Evolutionary conservation across 2,329 filamentous ascomycete species (phyloP), one percentile per base, ranked within the genome.

Genomic region (Sclerotinia minor): DNA sequence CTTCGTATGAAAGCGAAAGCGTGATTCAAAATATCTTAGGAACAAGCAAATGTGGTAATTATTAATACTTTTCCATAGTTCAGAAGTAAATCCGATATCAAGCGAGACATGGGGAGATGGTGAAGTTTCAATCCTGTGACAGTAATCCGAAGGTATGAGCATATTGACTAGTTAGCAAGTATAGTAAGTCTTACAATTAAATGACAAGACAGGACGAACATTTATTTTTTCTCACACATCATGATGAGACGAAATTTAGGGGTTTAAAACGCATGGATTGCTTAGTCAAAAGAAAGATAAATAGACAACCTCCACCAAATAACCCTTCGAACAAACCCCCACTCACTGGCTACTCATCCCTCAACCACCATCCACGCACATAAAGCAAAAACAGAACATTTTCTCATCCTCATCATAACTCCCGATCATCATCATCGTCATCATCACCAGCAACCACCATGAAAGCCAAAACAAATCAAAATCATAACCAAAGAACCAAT

Each of bases 191-290:
- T n/a, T n/a, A 15, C 38, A 9, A 41, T 5, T 41, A 41, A 41
- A 41, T 41, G 38, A 15, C 38, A 17, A 17, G 38, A 17, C 15
- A 41, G 13, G 38, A 41, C 4, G 38, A 5, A 41, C 38, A 11
- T 17, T 17, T 29, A 2, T 5, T 41, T 41, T 41, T 17, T n/a
- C n/a, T n/a, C n/a, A n/a, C 38, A 17, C 38, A 41, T 17, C n/a
- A 15, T 38, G 5, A 55, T 15, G 19, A 38, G 21, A 38, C 6
- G n/a, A 54, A 49, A 29, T 38, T 41, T 63, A 26, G 8, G 26
- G 53, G 44, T 63, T 54, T 11, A 41, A 63, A 63, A 54, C 38
- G 63, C 57, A 63, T 67, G 65, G 26, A 67, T 63, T 67, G 65
- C 49, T 63, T 47, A 24, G 19, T 44, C 57, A 63, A 38, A 53